Evolutionary conservation across 2,329 filamentous ascomycete genomes (phyloP).

Genomic region (Coniochaeta prunicola): DNA sequence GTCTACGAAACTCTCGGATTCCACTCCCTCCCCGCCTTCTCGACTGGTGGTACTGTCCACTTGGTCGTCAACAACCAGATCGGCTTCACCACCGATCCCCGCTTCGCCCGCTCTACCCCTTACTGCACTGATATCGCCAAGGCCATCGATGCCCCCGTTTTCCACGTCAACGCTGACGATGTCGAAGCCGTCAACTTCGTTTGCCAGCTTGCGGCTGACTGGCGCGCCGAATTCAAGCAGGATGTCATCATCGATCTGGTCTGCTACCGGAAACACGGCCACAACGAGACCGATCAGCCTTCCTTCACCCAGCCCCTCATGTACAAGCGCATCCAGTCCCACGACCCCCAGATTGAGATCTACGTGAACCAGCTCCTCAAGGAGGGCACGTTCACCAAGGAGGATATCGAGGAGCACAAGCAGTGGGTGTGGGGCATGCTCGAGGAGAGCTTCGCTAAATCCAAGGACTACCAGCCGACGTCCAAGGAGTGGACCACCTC

Average conservation of each 20-base stretch:
- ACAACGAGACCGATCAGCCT: slow-evolving; percentile 99
- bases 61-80: slow-evolving; percentile 99
- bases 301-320: slow-evolving; percentile 99
- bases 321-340: slow-evolving; percentile 94
- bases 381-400: slow-evolving; percentile 93
- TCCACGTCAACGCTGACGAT: slow-evolving; percentile 98
- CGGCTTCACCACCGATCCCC: slow-evolving; percentile 96
- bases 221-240: slow-evolving; percentile 97
- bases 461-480: slow-evolving; percentile 94
- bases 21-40: slow-evolving; percentile 91
- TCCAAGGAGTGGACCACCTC: slow-evolving; percentile 98
- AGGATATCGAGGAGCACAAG: slow-evolving; percentile 98
- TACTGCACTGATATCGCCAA: slow-evolving; percentile 99
- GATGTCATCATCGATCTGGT: slow-evolving; percentile 97
- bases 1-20: slow-evolving; percentile 99
- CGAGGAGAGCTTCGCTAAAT: slow-evolving; percentile 93
- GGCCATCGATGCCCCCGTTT: slow-evolving; percentile 94
- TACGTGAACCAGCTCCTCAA: slow-evolving; percentile 87
- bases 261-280: slow-evolving; percentile 97
- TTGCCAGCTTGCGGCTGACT: slow-evolving; percentile 93
- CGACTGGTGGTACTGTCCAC: slow-evolving; percentile 94
- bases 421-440: slow-evolving; percentile 99
- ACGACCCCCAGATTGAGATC: slow-evolving; percentile 79
- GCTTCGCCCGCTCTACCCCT: slow-evolving; percentile 92
- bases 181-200: slow-evolving; percentile 98